phyloP scores from a whole-genome alignment of 2,329 filamentous ascomycete genomes.

The Aspergillus ochraceoroseus region DNA sequence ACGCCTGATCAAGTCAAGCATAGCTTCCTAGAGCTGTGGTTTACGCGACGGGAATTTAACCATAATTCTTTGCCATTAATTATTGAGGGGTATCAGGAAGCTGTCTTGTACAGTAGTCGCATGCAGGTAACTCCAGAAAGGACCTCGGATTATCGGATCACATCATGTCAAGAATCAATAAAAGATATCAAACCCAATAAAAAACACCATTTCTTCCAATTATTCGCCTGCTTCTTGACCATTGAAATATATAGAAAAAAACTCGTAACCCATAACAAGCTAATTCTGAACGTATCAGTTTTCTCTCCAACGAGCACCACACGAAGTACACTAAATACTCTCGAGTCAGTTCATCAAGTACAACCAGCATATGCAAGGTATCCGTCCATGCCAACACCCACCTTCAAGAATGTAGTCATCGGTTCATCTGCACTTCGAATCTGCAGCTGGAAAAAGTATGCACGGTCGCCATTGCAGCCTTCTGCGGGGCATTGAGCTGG shows the following conservation, averaged over 20 bases:
- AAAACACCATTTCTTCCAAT: slow-evolving; percentile 11
- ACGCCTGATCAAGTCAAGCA: slow-evolving; percentile 15
- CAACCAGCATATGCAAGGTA: slow-evolving; percentile 14
- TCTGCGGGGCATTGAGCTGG: slow-evolving; percentile 75
- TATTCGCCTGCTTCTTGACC: slow-evolving; percentile 12
- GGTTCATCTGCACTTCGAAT: slow-evolving; percentile 97
- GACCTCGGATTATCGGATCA: too few relatives aligned
- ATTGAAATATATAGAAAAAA: slow-evolving; percentile 5
- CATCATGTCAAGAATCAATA: too few relatives aligned
- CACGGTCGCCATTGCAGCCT: slow-evolving; percentile 73
- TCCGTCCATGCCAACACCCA: slow-evolving; percentile 37
- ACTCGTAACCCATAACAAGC: background rate
- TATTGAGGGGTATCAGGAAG: too few relatives aligned
- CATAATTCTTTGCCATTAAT: too few relatives aligned
- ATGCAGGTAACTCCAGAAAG: too few relatives aligned
- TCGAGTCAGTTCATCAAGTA: slow-evolving; percentile 22
- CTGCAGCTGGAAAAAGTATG: slow-evolving; percentile 94
- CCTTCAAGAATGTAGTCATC: slow-evolving; percentile 95
- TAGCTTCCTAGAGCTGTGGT: slow-evolving; percentile 4
- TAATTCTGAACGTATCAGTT: slow-evolving; percentile 34
- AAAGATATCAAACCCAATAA: too few relatives aligned
- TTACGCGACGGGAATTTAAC: background rate
- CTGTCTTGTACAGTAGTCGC: too few relatives aligned
- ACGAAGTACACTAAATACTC: slow-evolving; percentile 42
- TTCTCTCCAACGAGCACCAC: slow-evolving; percentile 47